Percentiles rank a stretch among this genome's conserved stretches.
Conservation (phyloP, 1,284 basidiomycete genomes). For the Neonothopanus nambi region DNA sequence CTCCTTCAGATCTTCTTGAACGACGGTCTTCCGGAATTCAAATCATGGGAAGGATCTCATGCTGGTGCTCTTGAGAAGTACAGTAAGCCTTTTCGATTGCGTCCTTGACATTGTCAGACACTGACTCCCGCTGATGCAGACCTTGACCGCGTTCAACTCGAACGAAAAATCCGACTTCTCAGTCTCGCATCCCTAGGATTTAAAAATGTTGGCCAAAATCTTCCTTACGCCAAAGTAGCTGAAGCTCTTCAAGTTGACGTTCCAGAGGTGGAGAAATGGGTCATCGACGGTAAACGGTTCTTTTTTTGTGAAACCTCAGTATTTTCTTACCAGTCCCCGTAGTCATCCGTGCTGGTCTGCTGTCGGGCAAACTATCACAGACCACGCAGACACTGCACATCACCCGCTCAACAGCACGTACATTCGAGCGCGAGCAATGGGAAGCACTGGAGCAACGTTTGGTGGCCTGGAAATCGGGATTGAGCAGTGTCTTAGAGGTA, state of each 20-base stretch:
- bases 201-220: conserved; percentile 72
- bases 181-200: conserved; percentile 80
- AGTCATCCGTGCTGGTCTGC: conserved; percentile 85
- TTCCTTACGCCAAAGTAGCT: conserved; percentile 77
- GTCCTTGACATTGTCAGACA: neutral
- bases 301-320: conserved; percentile 21
- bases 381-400: conserved; percentile 76
- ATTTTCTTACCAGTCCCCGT: neutral
- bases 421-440: conserved; percentile 84
- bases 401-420: conserved; percentile 74
- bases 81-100: conserved; percentile 41
- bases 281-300: conserved; percentile 78
- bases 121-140: conserved; percentile 31
- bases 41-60: conserved; percentile 62
- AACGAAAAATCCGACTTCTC: conserved; percentile 82
- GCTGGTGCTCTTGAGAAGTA: conserved; percentile 55
- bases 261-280: conserved; percentile 85
- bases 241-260: conserved; percentile 66
- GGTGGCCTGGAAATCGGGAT: conserved; percentile 76
- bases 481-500: conserved; percentile 68
- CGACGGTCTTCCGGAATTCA: conserved; percentile 65
- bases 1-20: conserved; percentile 75
- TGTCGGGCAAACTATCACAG: conserved; percentile 87
- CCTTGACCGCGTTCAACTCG: conserved; percentile 57
- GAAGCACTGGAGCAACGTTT: conserved; percentile 78